Conservation (phyloP, 2,329 filamentous ascomycete species). For the Thielaviopsis euricoi region DNA sequence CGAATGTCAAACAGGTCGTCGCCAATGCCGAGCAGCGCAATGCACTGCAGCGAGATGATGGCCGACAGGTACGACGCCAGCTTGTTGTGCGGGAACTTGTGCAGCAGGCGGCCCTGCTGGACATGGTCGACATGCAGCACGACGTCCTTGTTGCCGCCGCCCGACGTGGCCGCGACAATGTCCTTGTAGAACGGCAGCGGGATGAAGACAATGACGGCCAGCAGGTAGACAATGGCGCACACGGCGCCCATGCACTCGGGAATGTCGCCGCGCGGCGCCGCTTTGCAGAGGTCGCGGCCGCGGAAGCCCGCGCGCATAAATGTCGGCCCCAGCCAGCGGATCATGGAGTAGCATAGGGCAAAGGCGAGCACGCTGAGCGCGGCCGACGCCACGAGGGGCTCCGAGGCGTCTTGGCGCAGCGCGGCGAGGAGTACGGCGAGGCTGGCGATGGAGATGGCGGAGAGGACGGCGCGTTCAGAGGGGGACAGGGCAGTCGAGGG, state of each 20-base stretch:
- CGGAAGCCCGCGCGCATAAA: slow-evolving; percentile 83
- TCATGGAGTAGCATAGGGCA: slow-evolving; percentile 64
- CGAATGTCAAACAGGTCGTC: slow-evolving; percentile 97
- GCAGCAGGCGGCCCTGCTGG: slow-evolving; percentile 69
- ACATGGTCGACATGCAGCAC: slow-evolving; percentile 43
- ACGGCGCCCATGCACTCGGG: slow-evolving; percentile 95
- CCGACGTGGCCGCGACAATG: slow-evolving; percentile 86
- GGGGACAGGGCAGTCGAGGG: slow-evolving; percentile 29
- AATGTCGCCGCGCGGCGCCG: slow-evolving; percentile 48
- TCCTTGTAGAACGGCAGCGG: slow-evolving; percentile 98
- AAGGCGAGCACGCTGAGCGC: slow-evolving; percentile 79
- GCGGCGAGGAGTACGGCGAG: slow-evolving; percentile 63
- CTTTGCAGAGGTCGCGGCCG: slow-evolving; percentile 70
- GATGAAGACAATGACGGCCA: slow-evolving; percentile 80
- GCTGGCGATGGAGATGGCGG: slow-evolving; percentile 51
- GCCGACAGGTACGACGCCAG: slow-evolving; percentile 90
- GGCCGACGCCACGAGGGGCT: slow-evolving; percentile 74
- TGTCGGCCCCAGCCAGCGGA: slow-evolving; percentile 80
- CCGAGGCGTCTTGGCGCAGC: slow-evolving; percentile 60
- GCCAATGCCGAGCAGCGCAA: slow-evolving; percentile 78
- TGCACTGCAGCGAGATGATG: slow-evolving; percentile 79
- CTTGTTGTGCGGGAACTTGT: slow-evolving; percentile 91
- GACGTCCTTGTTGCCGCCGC: slow-evolving; percentile 79
- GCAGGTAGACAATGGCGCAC: slow-evolving; percentile 79
- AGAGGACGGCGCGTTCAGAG: slow-evolving; percentile 35